Base-by-base conservation (phyloP, 2,329 filamentous ascomycete species). In the Aspergillus aculeatus region DNA sequence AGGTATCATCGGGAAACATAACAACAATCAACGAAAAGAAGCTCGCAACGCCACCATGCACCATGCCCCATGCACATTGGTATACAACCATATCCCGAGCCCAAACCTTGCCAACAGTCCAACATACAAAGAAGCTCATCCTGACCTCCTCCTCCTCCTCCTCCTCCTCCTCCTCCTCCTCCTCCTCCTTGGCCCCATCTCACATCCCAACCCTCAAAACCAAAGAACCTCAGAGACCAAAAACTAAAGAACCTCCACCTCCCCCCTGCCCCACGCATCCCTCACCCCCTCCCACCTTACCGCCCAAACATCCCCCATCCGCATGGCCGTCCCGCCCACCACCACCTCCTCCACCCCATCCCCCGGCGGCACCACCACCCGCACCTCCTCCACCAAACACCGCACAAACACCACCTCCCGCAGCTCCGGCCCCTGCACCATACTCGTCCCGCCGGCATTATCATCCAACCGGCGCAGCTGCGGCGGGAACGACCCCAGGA, bases 381-480 rank as follows among this genome's bases (percentile, higher is more conserved):
- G 80, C 9, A 85, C 79, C 73, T 85, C 82, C 19, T 72, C 75
- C 0, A 61, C 72, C 23, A 81, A 59, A 73, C 78, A 80, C 62
- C 94, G 82, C 47, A 92, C 86, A 75, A 99, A 97, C 2, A 98
- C 93, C 7, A 92, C 92, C 2, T 85, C 83, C 62, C 95, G 90
- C 51, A 87, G 78, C 73, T 98, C 95, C 0, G 95, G 95, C 2
- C 85, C 82, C 71, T 96, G 92, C 31, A 98, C 86, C 95, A 99
- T 99, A 78, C 86, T 92, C 58, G 94, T 88, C 10, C 93, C 93
- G 31, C 92, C 94, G 0, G 90, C 88, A 14, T 90, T 91, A 78
- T 99, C 95, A 77, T 98, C 96, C 56, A 99, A 80, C 66, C 92
- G 88, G 74, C 94, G 89, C 68, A 99, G 76, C 50, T 86, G 82